Evolutionary conservation across 352 stramenopile genomes (phyloP), one percentile per base, ranked within the genome.

Genomic region (Globisporangium yorkense): DNA sequence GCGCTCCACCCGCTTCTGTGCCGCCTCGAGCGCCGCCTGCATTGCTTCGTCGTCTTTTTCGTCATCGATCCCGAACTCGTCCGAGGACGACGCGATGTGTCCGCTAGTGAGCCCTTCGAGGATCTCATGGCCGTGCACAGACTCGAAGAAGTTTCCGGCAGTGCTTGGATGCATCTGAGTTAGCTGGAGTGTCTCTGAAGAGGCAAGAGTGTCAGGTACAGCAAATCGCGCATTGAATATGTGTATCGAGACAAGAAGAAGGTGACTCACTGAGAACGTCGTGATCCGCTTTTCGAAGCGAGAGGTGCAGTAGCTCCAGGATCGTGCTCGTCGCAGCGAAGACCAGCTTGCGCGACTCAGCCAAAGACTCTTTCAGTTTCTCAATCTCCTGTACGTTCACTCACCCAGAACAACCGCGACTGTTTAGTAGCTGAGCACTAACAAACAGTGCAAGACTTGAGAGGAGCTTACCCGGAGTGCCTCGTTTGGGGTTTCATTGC

Each of bases 131-230:
- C 80, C 80, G 54, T 90, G 75, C 12, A 79, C 67, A 24, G 69
- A 62, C 27, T 87, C 67, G 41, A 87, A 86, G 46, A 88, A 90
- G 12, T 62, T 49, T 1, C 75, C 77, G 10, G 70, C 74, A 2
- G 80, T 90, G 0, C 46, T 64, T 0, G 77, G 77, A 49, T 84
- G 88, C 77, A 90, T 88, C 24, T 80, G 65, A 51, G 72, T 70
- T 10, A 90, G 54, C 51, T 88, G 72, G 2, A 88, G 54, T 4
- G 72, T 78, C 62, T 82, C 80, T 90, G 27, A 0, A n/a, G 2
- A 57, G 4, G 13, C 39, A 51, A 20, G 31, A 54, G 8, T 33
- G 5, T 18, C 9, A 24, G 37, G 10, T 39, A 18, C 37, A 43
- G 12, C 35, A 15, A 41, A 41, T 41, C 8, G 35, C 12, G 35